A percentile compares a stretch with the other conserved stretches of the same genome.
Evolutionary conservation across 352 stramenopile genomes (phyloP).

Genomic region (Globisporangium parvum): DNA sequence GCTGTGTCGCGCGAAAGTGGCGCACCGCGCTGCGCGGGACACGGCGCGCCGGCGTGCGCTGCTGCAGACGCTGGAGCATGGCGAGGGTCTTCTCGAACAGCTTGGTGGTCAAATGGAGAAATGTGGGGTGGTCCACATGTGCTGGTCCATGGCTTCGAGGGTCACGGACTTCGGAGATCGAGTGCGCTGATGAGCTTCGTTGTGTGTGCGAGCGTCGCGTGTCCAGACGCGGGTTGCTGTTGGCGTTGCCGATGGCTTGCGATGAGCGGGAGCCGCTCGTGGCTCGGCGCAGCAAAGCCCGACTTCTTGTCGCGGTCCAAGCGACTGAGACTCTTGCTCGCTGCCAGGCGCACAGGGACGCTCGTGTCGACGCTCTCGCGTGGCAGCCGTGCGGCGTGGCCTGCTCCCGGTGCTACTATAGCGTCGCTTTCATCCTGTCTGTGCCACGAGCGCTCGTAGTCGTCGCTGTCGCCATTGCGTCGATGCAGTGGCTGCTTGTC

Average conservation of each 20-base stretch:
- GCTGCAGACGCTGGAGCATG: conserved; percentile 1
- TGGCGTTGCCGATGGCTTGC: conserved; percentile 1
- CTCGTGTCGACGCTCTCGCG: background rate
- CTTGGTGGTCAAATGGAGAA: too few species aligned
- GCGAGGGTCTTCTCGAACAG: too few species aligned
- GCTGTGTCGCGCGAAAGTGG: conserved; percentile 46
- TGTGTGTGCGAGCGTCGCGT: conserved; percentile 29
- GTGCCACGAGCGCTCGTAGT: background rate
- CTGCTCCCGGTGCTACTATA: background rate
- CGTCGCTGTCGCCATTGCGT: background rate
- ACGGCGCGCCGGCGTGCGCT: too few species aligned
- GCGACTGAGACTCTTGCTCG: conserved; percentile 7
- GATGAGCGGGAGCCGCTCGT: conserved; percentile 4
- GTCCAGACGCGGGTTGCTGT: background rate
- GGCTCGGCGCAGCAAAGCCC: background rate
- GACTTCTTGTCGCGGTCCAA: conserved; percentile 7
- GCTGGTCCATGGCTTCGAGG: background rate
- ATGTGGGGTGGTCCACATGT: too few species aligned
- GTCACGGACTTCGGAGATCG: conserved; percentile 16
- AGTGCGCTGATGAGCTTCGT: conserved; percentile 37
- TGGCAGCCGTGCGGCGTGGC: background rate
- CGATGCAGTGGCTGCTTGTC: background rate
- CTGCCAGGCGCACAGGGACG: background rate
- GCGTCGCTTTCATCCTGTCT: background rate
- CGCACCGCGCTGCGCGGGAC: conserved; percentile 8